Conservation (phyloP, 805 yeast species). For the Wickerhamiella dianesei region DNA sequence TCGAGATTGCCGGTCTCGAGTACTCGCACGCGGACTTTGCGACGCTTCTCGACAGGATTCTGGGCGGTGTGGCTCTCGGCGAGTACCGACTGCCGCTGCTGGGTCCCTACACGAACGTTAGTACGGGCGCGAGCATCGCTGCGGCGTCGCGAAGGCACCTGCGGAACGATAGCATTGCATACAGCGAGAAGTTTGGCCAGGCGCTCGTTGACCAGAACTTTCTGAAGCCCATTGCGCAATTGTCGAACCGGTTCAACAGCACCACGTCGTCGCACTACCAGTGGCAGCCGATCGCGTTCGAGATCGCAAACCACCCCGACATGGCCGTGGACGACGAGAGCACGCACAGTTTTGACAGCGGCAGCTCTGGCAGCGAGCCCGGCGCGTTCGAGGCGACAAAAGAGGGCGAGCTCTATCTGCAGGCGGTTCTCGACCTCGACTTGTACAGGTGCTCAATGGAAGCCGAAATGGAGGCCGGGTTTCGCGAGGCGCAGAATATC, state of each 20-base stretch:
- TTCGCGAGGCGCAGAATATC: conserved; percentile 40
- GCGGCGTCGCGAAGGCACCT: conserved; percentile 44
- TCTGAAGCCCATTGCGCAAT: conserved; percentile 45
- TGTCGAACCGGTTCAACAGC: conserved; percentile 40
- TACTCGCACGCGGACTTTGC: conserved; percentile 28
- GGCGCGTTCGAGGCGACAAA: neutral
- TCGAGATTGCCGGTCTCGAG: conserved; percentile 22
- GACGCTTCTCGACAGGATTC: conserved; percentile 31
- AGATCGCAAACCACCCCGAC: conserved; percentile 3
- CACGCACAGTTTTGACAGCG: neutral
- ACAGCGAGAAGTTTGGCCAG: conserved; percentile 65
- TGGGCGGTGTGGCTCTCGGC: conserved; percentile 36
- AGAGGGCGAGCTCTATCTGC: conserved; percentile 31
- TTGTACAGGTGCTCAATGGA: conserved; percentile 54
- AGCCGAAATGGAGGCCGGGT: conserved; percentile 34
- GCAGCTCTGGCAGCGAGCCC: neutral
- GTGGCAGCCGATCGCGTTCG: conserved; percentile 29
- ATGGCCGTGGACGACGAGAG: neutral
- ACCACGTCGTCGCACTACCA: conserved; percentile 60
- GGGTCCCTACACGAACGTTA: conserved; percentile 49
- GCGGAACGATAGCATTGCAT: conserved; percentile 36
- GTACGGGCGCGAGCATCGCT: conserved; percentile 48
- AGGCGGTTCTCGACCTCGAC: conserved; percentile 45
- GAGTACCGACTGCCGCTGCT: conserved; percentile 53
- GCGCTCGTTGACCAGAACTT: conserved; percentile 51